phyloP scores from a whole-genome alignment of 73 alveolate genomes.

The Tetrahymena malaccensis region DNA sequence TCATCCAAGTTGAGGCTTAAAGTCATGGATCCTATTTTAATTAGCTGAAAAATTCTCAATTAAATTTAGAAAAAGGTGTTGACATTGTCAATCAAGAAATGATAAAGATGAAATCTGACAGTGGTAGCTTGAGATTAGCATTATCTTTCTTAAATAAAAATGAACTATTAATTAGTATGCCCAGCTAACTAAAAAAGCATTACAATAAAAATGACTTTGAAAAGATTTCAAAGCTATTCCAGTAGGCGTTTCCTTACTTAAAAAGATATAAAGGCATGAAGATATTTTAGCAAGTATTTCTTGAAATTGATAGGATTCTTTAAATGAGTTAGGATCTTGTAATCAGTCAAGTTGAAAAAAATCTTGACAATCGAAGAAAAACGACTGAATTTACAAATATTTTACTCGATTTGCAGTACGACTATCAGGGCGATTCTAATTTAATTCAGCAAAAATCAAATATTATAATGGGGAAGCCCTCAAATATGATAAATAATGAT shows the following conservation, averaged over 20 bases:
- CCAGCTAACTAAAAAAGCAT: neutral
- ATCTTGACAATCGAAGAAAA: neutral
- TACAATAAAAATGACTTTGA: neutral
- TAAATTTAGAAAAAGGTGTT: neutral
- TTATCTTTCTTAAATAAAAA: neutral
- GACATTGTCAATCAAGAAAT: neutral
- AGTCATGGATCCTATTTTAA: neutral
- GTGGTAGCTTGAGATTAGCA: neutral
- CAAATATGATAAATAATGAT: neutral
- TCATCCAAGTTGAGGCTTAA: neutral
- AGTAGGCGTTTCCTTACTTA: neutral
- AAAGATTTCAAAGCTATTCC: neutral
- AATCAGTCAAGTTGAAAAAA: neutral
- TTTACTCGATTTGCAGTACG: neutral
- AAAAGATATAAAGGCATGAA: neutral
- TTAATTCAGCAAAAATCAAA: neutral
- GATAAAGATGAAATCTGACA: neutral
- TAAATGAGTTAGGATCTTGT: neutral
- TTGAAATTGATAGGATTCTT: neutral
- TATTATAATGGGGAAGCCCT: neutral
- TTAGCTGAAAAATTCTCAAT: neutral
- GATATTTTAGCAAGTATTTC: neutral
- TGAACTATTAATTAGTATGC: neutral
- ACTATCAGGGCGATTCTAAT: neutral
- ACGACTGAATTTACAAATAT: neutral